A percentile compares a stretch with the other conserved stretches of the same genome.
Evolutionary conservation across 495 filamentous ascomycete species (phyloP).

Genomic region (Tuber magnatum): DNA sequence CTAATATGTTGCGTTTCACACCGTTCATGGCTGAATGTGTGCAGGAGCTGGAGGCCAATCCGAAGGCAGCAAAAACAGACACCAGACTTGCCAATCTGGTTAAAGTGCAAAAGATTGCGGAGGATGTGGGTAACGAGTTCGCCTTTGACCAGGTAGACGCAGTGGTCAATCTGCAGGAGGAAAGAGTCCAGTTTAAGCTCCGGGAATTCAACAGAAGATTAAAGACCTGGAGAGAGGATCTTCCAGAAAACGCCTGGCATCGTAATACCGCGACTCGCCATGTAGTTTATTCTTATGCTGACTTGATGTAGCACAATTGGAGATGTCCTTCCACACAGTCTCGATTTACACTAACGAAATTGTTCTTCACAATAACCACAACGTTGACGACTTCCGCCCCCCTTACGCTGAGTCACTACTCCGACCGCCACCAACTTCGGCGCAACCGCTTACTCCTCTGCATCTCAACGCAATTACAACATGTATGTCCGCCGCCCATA

Average conservation of each 20-base stretch:
- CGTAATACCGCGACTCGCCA: slow-evolving; percentile 42
- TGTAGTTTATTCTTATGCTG: not conserved
- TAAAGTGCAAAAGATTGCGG: slow-evolving; percentile 68
- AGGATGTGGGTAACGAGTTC: slow-evolving; percentile 70
- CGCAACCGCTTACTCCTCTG: slow-evolving; percentile 49
- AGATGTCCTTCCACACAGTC: slow-evolving; percentile 57
- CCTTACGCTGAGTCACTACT: slow-evolving; percentile 49
- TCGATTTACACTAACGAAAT: slow-evolving; percentile 84
- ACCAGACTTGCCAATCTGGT: slow-evolving; percentile 66
- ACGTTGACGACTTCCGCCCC: slow-evolving; percentile 54
- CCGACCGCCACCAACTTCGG: slow-evolving; percentile 35
- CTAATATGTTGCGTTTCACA: slow-evolving; percentile 73
- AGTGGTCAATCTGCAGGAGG: slow-evolving; percentile 60
- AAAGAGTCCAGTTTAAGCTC: slow-evolving; percentile 65
- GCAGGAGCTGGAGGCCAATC: slow-evolving; percentile 61
- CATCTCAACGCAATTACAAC: slow-evolving; percentile 66
- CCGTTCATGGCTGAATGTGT: slow-evolving; percentile 81
- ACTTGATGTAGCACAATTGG: slow-evolving; percentile 47
- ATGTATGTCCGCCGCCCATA: slow-evolving; percentile 65
- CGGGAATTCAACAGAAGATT: slow-evolving; percentile 71
- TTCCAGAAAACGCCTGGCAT: slow-evolving; percentile 47
- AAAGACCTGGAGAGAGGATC: slow-evolving; percentile 56
- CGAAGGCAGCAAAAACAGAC: slow-evolving; percentile 66
- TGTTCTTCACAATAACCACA: slow-evolving; percentile 65
- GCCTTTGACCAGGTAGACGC: slow-evolving; percentile 65